These are phyloP conservation scores for Coccomyxa subellipsoidea DNA, from an alignment of 163 green algal species.

Conservation along the genomic window DNA sequence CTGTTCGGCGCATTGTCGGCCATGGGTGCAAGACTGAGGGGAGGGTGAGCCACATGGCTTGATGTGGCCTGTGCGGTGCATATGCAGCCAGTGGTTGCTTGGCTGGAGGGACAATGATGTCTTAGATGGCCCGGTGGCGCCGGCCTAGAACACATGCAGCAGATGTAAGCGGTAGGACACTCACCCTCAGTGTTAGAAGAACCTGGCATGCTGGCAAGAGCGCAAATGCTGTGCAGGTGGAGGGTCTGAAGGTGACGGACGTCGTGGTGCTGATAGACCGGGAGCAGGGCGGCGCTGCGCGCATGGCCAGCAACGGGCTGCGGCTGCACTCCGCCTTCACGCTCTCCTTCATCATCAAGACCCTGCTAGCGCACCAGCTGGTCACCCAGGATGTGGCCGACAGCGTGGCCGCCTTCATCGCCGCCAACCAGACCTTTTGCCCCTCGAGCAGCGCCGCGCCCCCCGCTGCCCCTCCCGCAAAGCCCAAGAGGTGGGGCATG, in stretches of 20 bases:
- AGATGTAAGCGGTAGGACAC: no score
- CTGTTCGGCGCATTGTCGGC: no score
- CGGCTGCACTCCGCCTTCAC: constrained; percentile 90
- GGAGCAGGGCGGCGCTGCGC: constrained; percentile 88
- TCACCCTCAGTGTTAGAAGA: neutral
- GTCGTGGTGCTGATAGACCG: constrained; percentile 97
- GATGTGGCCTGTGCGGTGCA: neutral
- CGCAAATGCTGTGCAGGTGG: constrained; percentile 51
- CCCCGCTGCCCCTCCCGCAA: constrained; percentile 17
- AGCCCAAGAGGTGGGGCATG: constrained; percentile 41
- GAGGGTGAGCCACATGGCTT: neutral
- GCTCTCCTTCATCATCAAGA: constrained; percentile 82
- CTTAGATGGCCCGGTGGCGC: no score
- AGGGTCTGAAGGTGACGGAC: constrained; percentile 83
- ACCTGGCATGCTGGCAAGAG: neutral
- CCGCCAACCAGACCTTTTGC: constrained; percentile 85
- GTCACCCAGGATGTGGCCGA: constrained; percentile 61
- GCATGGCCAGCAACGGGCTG: constrained; percentile 72
- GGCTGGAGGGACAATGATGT: no score
- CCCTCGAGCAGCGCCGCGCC: constrained; percentile 22
- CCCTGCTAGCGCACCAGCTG: constrained; percentile 61
- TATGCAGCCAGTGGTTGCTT: no score
- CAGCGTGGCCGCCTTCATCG: constrained; percentile 87
- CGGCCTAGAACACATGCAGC: no score
- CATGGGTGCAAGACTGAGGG: no score